phyloP scores from a whole-genome alignment of 1,284 basidiomycete species.

The Malassezia equina region DNA sequence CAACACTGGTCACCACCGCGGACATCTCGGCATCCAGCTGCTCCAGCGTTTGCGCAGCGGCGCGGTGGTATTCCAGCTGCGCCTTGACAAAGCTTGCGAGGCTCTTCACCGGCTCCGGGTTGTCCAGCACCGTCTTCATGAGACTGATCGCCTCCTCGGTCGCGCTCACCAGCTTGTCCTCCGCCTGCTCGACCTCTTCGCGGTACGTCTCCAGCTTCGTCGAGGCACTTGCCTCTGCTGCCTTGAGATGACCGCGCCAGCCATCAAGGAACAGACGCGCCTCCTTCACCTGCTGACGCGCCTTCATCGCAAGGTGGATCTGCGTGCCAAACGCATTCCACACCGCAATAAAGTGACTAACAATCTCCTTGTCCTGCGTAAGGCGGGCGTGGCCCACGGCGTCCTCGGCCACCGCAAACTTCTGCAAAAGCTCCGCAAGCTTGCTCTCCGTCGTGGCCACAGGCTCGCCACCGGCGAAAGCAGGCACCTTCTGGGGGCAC shows the following conservation, averaged over 20 bases:
- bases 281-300: slow-evolving; percentile 39
- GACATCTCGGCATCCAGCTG: slow-evolving; percentile 77
- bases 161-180: slow-evolving; percentile 68
- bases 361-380: slow-evolving; percentile 68
- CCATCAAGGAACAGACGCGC: slow-evolving; percentile 44
- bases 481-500: slow-evolving; percentile 16
- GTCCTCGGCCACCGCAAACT: slow-evolving; percentile 75
- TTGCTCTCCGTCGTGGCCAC: slow-evolving; percentile 21
- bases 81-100: slow-evolving; percentile 84
- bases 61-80: slow-evolving; percentile 70
- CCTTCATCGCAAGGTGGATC: slow-evolving; percentile 43
- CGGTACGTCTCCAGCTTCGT: slow-evolving; percentile 34
- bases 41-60: slow-evolving; percentile 60
- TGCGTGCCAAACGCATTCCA: slow-evolving; percentile 54
- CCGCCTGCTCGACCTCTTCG: slow-evolving; percentile 44
- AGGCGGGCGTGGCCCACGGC: slow-evolving; percentile 75
- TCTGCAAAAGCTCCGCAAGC: slow-evolving; percentile 60
- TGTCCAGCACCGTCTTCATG: slow-evolving; percentile 95
- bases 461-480: slow-evolving; percentile 19
- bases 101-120: slow-evolving; percentile 91
- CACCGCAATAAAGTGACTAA: slow-evolving; percentile 68
- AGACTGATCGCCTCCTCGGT: slow-evolving; percentile 94
- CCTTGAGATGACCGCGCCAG: slow-evolving; percentile 41
- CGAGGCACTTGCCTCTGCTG: slow-evolving; percentile 25
- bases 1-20: slow-evolving; percentile 74